Conservation (phyloP, 2,329 filamentous ascomycete genomes). For the Nigrospora sphaerica region DNA sequence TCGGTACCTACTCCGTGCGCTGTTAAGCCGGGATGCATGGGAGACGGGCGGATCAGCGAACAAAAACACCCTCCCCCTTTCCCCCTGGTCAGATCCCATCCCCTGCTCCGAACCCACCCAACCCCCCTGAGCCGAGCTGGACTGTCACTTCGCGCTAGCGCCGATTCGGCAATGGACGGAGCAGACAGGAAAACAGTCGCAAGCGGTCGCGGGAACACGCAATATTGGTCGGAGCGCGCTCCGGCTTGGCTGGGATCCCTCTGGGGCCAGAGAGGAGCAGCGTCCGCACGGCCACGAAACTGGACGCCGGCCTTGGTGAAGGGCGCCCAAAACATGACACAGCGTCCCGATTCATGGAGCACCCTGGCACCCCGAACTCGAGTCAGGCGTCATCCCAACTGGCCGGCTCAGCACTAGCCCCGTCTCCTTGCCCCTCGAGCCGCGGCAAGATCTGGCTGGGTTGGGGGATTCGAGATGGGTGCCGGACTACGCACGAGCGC, state of each 20-base stretch:
- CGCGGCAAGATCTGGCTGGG: too few species aligned
- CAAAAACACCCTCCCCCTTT: neutral
- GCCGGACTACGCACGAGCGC: too few species aligned
- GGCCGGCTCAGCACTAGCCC: neutral
- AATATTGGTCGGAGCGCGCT: slow-evolving; percentile 1
- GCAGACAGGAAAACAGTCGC: neutral
- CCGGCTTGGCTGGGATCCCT: neutral
- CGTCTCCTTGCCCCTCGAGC: neutral
- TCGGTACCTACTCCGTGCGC: neutral
- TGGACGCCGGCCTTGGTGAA: neutral
- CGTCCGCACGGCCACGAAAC: neutral
- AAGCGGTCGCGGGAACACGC: neutral
- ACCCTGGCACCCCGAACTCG: neutral
- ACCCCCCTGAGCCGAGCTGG: neutral
- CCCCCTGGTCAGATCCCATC: neutral
- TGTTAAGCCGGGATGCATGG: neutral
- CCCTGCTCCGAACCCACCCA: too few species aligned
- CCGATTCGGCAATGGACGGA: too few species aligned
- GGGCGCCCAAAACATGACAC: neutral
- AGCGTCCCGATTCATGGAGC: neutral
- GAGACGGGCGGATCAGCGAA: neutral
- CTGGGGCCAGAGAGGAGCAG: neutral
- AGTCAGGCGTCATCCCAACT: neutral
- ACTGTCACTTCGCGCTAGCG: neutral
- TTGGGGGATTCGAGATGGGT: too few species aligned